Conservation (phyloP, 352 stramenopile genomes). For the Phytopythium vexans region DNA sequence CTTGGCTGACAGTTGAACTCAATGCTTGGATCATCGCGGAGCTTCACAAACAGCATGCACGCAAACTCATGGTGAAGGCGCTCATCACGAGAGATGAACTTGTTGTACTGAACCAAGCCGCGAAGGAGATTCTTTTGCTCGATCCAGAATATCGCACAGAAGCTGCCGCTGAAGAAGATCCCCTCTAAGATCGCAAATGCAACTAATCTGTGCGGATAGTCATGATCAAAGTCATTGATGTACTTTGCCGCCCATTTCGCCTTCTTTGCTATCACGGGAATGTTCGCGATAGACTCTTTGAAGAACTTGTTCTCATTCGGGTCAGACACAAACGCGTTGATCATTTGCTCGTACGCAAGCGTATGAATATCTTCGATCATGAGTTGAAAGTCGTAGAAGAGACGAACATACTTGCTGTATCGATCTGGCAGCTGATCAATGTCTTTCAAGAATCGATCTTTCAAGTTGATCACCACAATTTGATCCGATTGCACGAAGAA, state of each 20-base stretch:
- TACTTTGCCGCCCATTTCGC: conserved; percentile 89
- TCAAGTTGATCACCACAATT: conserved; percentile 94
- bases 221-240: conserved; percentile 70
- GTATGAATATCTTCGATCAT: conserved; percentile 94
- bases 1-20: too few relatives aligned
- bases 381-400: conserved; percentile 96
- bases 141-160: conserved; percentile 94
- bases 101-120: conserved; percentile 90
- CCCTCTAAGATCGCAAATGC: conserved; percentile 92
- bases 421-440: conserved; percentile 88
- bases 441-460: conserved; percentile 89
- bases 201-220: conserved; percentile 88
- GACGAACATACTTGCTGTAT: too few relatives aligned
- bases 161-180: conserved; percentile 93
- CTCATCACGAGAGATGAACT: conserved; percentile 92
- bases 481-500: conserved; percentile 93
- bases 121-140: conserved; percentile 94
- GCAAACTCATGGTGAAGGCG: conserved; percentile 95
- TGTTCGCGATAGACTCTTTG: conserved; percentile 88
- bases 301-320: conserved; percentile 67
- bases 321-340: too few relatives aligned
- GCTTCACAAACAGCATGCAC: conserved; percentile 90
- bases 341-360: conserved; percentile 91
- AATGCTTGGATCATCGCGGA: too few relatives aligned
- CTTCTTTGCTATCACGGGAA: conserved; percentile 90